These are phyloP conservation scores for Aspergillus pseudotamarii DNA, from an alignment of 2,329 filamentous ascomycete species.

Conservation along the genomic window DNA sequence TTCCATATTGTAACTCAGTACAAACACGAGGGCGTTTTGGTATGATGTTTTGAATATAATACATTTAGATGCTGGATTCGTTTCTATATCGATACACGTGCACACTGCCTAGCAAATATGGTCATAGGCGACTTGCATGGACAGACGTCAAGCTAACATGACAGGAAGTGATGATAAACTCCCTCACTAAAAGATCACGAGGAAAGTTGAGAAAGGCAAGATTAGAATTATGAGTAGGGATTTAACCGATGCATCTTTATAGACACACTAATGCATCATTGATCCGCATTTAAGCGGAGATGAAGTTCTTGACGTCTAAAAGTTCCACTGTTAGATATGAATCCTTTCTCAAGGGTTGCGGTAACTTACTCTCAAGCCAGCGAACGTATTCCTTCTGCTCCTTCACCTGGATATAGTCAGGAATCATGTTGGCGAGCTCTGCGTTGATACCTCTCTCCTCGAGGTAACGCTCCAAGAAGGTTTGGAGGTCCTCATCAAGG, in stretches of 20 bases:
- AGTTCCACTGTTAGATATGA: constrained; percentile 13
- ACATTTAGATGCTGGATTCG: constrained; percentile 19
- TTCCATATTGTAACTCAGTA: too few species aligned
- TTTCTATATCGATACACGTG: constrained; percentile 29
- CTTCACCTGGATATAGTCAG: constrained; percentile 97
- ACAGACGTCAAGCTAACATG: constrained; percentile 5
- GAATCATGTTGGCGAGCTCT: constrained; percentile 83
- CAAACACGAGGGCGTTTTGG: not conserved
- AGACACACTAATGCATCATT: not conserved
- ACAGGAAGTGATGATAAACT: constrained; percentile 3
- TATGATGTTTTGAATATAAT: constrained; percentile 11
- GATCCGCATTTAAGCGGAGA: constrained; percentile 62
- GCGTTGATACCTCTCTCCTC: constrained; percentile 92
- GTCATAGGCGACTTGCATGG: not conserved
- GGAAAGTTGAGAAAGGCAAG: not conserved
- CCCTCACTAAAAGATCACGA: not conserved
- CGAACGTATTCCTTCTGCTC: constrained; percentile 95
- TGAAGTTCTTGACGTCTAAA: constrained; percentile 77
- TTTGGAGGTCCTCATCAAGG: constrained; percentile 93
- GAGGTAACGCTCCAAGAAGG: constrained; percentile 87
- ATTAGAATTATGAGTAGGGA: constrained; percentile 13
- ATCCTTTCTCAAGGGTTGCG: not conserved
- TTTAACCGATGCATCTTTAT: not conserved
- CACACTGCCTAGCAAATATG: constrained; percentile 7
- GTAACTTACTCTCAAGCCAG: constrained; percentile 73